Base-by-base conservation (phyloP, 345 rosid genomes). In the Aethionema arabicum region DNA sequence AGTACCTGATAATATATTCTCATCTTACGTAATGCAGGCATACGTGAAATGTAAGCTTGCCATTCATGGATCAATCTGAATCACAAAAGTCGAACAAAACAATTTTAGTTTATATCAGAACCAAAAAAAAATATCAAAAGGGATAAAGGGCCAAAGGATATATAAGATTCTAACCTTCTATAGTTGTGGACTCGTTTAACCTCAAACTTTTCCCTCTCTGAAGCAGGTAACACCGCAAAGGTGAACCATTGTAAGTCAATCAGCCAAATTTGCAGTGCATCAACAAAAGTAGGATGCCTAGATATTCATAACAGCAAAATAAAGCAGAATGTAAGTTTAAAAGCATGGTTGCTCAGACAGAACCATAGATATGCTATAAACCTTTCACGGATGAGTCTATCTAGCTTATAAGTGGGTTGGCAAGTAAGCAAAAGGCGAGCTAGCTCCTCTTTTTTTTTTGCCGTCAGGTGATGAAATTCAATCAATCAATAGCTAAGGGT, bases 211-310 rank as follows among this genome's bases (percentile, higher is more conserved):
- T 82, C 73, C 79, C 90, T 84, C 66, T 93, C 87, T 42, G 77
- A 66, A 21, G 92, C 96, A 63, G 97, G 96, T 52, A 93, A 77
- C 21, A 80, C 90, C 10, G 97, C 99, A 76, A 93, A 90, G 96
- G 74, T 87, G 96, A 59, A 93, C 90, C 95, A 87, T 76, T 0
- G 96, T 81, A 32, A 93, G 90, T 68, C 96, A 84, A 57, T 90
- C 99, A 72, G 87, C 99, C 84, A 93, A 82, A 75, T 93, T 97
- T 97, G 83, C 7, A 93, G 83, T 5, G 96, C 95, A 75, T 90
- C 96, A 52, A 86, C 62, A 60, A 90, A 87, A 2, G 83, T 83
- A 0, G 99, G 96, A 77, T 87, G 86, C 85, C 99, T 93, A 61
- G 16, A 83, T 13, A 53, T 67, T 54, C 38, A 14, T 32, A 60